phyloP scores from a whole-genome alignment of 495 filamentous ascomycete genomes.

The Aspergillus diversus region DNA sequence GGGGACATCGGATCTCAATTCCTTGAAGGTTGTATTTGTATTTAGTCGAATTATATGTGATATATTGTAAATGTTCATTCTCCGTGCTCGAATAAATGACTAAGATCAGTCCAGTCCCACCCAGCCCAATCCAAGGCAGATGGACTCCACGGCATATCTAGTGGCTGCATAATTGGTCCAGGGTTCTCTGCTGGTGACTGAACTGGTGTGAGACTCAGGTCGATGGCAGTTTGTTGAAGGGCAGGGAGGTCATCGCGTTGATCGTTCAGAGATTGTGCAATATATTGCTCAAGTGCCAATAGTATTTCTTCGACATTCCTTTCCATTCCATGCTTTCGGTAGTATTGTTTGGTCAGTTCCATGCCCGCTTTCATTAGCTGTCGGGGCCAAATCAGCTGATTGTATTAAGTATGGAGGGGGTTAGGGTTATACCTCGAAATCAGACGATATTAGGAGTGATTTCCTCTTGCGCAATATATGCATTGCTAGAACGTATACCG shows the following conservation, averaged over 20 bases:
- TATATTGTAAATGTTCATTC: conserved; percentile 7
- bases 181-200: background rate
- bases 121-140: conserved; percentile 10
- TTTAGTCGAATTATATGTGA: too few relatives aligned
- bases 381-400: background rate
- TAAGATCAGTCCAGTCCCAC: conserved; percentile 15
- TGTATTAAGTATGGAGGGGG: background rate
- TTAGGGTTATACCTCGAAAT: conserved; percentile 8
- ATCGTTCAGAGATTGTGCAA: conserved; percentile 2
- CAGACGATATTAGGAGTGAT: conserved; percentile 5
- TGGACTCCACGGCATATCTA: conserved; percentile 4
- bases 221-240: background rate
- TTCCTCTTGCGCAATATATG: conserved; percentile 1
- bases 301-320: background rate
- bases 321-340: background rate
- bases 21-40: too few relatives aligned
- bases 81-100: conserved; percentile 13
- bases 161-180: background rate
- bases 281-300: background rate
- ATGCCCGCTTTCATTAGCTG: conserved; percentile 13
- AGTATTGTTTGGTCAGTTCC: conserved; percentile 3
- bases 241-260: background rate
- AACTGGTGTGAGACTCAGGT: background rate
- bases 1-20: too few relatives aligned
- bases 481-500: conserved; percentile 5